Conservation (phyloP, 768 basidiomycete genomes). For the Harrya chromipes region DNA sequence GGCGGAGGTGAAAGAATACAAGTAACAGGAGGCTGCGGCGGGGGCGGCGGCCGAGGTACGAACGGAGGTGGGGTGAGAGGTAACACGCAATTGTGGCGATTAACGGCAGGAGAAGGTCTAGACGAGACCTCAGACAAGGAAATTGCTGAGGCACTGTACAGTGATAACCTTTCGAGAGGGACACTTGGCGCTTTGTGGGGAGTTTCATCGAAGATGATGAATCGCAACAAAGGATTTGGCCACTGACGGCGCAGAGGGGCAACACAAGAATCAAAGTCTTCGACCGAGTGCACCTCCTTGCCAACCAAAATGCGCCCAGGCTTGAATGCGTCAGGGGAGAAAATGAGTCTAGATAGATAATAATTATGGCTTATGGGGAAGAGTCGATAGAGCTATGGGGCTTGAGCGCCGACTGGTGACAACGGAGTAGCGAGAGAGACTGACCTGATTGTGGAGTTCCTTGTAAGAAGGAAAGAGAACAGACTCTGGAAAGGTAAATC, state of each 20-base stretch:
- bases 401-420: conserved; percentile 20
- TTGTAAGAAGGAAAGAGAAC: conserved; percentile 59
- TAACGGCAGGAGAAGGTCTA: neutral
- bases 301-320: conserved; percentile 59
- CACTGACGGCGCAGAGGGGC: conserved; percentile 51
- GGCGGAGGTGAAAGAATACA: conserved; percentile 16
- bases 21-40: conserved; percentile 14
- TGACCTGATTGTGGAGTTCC: conserved; percentile 61
- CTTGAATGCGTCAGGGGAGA: conserved; percentile 57
- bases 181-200: conserved; percentile 35
- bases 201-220: conserved; percentile 55
- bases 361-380: conserved; percentile 61
- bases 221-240: conserved; percentile 58
- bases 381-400: conserved; percentile 59
- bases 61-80: neutral
- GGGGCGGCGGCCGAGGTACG: conserved; percentile 22
- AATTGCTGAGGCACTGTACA: conserved; percentile 1
- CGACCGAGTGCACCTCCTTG: conserved; percentile 52
- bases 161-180: conserved; percentile 2
- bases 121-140: neutral
- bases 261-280: conserved; percentile 55
- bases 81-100: neutral
- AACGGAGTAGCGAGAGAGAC: conserved; percentile 18
- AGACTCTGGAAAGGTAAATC: conserved; percentile 52
- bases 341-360: conserved; percentile 65